Evolutionary conservation across 176 grass and related monocot genomes (phyloP).

Genomic region (Dactylis glomerata): DNA sequence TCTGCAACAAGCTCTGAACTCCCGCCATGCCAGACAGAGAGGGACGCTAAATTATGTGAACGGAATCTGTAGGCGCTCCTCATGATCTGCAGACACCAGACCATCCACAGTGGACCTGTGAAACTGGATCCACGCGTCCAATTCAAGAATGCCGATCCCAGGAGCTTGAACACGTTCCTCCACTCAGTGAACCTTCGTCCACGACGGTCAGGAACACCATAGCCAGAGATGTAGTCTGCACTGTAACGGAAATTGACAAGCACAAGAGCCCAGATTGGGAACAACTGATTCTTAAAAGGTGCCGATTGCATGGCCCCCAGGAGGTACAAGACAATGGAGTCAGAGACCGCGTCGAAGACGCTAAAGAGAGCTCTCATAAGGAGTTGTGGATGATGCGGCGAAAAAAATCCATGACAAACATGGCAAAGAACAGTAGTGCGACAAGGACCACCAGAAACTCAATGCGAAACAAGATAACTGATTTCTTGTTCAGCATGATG

Average conservation of each 20-base stretch:
- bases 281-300: neutral
- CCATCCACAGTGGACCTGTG: neutral
- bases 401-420: neutral
- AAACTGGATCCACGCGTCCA: neutral
- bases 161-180: neutral
- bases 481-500: conserved; percentile 2
- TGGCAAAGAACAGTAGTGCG: neutral
- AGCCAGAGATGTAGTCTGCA: conserved; percentile 11
- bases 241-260: conserved; percentile 7
- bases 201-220: neutral
- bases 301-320: conserved; percentile 20
- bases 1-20: conserved; percentile 7
- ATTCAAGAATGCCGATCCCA: neutral
- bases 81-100: neutral
- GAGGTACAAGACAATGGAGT: conserved; percentile 20
- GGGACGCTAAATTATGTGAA: neutral
- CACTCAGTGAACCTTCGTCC: neutral
- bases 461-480: neutral
- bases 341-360: neutral
- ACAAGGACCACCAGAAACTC: neutral
- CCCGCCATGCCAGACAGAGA: neutral
- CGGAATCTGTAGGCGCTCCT: neutral
- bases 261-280: conserved; percentile 32
- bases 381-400: neutral
- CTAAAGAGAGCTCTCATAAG: neutral